Percentiles rank a stretch among this genome's conserved stretches.
Evolutionary conservation across 2,329 filamentous ascomycete species (phyloP).

Genomic region (Neonectria punicea): DNA sequence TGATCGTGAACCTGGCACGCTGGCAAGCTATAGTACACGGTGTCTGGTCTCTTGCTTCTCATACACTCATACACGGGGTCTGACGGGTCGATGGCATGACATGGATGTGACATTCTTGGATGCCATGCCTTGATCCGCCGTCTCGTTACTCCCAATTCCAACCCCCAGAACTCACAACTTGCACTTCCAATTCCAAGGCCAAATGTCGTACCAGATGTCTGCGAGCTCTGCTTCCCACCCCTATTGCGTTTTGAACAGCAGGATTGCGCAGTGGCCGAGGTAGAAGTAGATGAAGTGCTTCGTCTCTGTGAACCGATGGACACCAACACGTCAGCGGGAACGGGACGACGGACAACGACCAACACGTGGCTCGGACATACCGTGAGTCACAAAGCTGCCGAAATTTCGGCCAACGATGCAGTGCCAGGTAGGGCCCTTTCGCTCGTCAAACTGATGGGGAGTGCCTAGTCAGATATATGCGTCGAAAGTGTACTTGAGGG

Average conservation of each 20-base stretch:
- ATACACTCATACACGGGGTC: constrained; percentile 12
- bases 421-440: constrained; percentile 98
- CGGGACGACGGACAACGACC: not conserved
- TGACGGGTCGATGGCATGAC: constrained; percentile 21
- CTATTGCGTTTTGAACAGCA: constrained; percentile 99
- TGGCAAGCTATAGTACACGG: constrained; percentile 26
- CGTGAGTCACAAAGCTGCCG: constrained; percentile 98
- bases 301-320: constrained; percentile 73
- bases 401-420: constrained; percentile 99
- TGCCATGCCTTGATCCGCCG: constrained; percentile 28
- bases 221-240: constrained; percentile 44
- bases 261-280: constrained; percentile 96
- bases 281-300: constrained; percentile 99
- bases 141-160: constrained; percentile 30
- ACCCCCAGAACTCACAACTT: constrained; percentile 40
- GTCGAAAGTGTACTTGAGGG: constrained; percentile 6
- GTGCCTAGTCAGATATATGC: constrained; percentile 27
- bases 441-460: constrained; percentile 82
- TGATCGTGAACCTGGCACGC: constrained; percentile 24
- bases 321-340: constrained; percentile 26
- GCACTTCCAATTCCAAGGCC: constrained; percentile 44
- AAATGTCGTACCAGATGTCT: constrained; percentile 29
- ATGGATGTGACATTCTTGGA: constrained; percentile 28
- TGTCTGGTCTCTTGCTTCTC: constrained; percentile 20
- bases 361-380: constrained; percentile 61